Percentiles rank a stretch among this genome's conserved stretches.
phyloP scores from a whole-genome alignment of 306 rosid species.

The Spatholobus suberectus region DNA sequence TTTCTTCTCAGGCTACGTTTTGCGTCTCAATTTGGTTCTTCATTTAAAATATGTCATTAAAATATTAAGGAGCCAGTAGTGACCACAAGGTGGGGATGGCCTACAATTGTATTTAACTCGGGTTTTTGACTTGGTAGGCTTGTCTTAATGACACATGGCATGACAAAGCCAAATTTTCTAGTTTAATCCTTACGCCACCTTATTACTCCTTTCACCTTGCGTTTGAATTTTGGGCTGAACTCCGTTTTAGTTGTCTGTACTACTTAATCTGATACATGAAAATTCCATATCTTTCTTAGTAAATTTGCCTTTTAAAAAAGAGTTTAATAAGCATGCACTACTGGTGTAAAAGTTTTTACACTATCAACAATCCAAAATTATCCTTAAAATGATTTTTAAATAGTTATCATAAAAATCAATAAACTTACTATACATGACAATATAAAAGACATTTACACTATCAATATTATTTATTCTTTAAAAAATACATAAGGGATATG shows the following conservation, averaged over 20 bases:
- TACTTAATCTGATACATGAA: background rate
- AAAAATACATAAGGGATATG: background rate
- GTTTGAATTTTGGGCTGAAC: background rate
- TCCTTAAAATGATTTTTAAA: background rate
- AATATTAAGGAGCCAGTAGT: conserved; percentile 39
- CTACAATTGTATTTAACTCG: conserved; percentile 36
- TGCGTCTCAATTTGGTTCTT: conserved; percentile 49
- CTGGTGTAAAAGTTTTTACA: no score
- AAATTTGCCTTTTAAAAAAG: background rate
- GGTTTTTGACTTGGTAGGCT: conserved; percentile 42
- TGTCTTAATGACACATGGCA: conserved; percentile 34
- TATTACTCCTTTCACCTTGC: conserved; percentile 14
- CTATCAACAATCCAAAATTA: background rate
- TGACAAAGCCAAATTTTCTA: conserved; percentile 34
- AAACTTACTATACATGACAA: background rate
- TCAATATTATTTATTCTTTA: background rate
- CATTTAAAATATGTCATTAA: conserved; percentile 4
- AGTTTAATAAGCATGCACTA: no score
- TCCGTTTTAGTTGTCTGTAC: background rate
- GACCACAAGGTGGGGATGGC: conserved; percentile 43
- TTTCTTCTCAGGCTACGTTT: conserved; percentile 46
- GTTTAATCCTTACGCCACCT: conserved; percentile 32
- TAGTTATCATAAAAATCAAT: background rate
- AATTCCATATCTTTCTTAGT: background rate
- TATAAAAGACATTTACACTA: background rate